phyloP scores from a whole-genome alignment of 805 yeast genomes.

The Aciculoconidium aculeatum region DNA sequence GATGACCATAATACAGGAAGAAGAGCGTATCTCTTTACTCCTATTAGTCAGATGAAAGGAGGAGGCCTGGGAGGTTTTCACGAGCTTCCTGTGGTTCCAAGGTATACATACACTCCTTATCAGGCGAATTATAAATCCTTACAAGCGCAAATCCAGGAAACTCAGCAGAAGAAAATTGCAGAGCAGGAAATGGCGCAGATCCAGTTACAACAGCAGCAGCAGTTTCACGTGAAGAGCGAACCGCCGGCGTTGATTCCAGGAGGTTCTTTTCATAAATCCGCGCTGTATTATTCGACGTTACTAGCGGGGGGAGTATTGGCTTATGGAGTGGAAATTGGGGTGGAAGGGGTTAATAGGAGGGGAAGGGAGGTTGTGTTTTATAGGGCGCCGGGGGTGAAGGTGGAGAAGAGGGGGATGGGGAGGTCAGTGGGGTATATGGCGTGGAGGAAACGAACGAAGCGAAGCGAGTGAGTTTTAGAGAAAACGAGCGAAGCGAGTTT shows the following conservation, averaged over 20 bases:
- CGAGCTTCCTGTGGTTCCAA: too few species aligned
- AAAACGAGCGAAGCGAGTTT: too few species aligned
- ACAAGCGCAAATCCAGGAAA: slow-evolving; percentile 12
- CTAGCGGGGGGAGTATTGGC: slow-evolving; percentile 35
- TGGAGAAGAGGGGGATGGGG: slow-evolving; percentile 39
- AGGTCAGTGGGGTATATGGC: slow-evolving; percentile 74
- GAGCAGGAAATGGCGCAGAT: slow-evolving; percentile 12
- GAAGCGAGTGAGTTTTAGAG: too few species aligned
- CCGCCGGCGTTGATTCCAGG: slow-evolving; percentile 8
- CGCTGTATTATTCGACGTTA: slow-evolving; percentile 31
- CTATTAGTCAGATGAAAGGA: slow-evolving; percentile 38
- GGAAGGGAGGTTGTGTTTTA: slow-evolving; percentile 49
- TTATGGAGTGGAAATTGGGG: slow-evolving; percentile 17
- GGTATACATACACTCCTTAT: too few species aligned
- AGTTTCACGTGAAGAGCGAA: slow-evolving; percentile 8
- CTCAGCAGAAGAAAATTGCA: slow-evolving; percentile 10
- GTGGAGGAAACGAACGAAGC: too few species aligned
- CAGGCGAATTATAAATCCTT: slow-evolving; percentile 17
- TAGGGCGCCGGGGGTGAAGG: slow-evolving; percentile 56
- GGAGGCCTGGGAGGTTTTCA: too few species aligned
- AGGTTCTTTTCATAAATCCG: slow-evolving; percentile 21
- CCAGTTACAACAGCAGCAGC: slow-evolving; percentile 15
- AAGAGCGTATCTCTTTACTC: slow-evolving; percentile 38
- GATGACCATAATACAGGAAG: slow-evolving; percentile 32
- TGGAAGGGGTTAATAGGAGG: slow-evolving; percentile 22